Conservation (phyloP, 371 early-diverging fungal genomes). For the Batkoa obscura region DNA sequence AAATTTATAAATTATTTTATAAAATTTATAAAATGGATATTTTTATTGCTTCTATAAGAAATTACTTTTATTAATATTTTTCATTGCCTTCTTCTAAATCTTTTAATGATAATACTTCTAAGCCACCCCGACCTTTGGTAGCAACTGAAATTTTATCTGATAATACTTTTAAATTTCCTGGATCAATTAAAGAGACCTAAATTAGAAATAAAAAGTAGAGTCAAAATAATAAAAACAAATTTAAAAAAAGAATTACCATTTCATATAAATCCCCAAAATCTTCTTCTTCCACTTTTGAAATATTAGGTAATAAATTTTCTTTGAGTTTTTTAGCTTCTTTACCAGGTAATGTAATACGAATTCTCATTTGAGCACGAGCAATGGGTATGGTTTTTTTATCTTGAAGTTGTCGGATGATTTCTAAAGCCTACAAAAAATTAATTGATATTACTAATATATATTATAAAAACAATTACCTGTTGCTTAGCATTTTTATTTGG, state of each 20-base stretch:
- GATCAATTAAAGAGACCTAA: slow-evolving; percentile 72
- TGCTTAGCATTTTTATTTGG: slow-evolving; percentile 70
- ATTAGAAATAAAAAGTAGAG: slow-evolving; percentile 5
- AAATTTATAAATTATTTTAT: too few relatives aligned
- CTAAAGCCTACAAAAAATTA: slow-evolving; percentile 13
- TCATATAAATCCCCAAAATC: slow-evolving; percentile 65
- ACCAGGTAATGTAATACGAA: slow-evolving; percentile 48
- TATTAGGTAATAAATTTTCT: slow-evolving; percentile 46
- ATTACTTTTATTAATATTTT: background rate
- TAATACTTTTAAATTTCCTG: slow-evolving; percentile 73
- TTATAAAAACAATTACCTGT: slow-evolving; percentile 13
- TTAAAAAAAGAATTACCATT: slow-evolving; percentile 27
- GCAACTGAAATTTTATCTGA: slow-evolving; percentile 37
- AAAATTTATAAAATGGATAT: too few relatives aligned
- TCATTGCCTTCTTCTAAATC: background rate
- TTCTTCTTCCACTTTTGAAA: slow-evolving; percentile 73
- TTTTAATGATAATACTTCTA: slow-evolving; percentile 4
- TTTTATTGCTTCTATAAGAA: background rate
- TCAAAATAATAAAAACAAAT: slow-evolving; percentile 2
- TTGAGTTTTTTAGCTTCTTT: slow-evolving; percentile 77
- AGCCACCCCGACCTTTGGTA: background rate
- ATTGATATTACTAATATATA: background rate
- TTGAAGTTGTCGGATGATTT: slow-evolving; percentile 80
- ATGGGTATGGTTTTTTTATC: slow-evolving; percentile 76
- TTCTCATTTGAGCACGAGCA: slow-evolving; percentile 81